Conservation (phyloP, 345 rosid genomes). For the Melaleuca quinquenervia region DNA sequence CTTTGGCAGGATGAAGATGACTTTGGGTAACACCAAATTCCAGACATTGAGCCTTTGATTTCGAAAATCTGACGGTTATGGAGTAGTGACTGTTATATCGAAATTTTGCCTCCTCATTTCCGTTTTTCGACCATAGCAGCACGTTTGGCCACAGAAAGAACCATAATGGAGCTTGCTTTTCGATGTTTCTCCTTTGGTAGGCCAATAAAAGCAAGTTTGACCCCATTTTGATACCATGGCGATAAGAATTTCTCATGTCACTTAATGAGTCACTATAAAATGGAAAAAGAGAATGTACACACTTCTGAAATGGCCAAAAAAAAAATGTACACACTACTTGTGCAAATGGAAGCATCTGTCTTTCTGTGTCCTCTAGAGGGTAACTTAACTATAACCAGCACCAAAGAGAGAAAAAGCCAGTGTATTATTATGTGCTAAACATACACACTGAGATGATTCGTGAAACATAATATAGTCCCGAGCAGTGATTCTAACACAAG, state of each 20-base stretch:
- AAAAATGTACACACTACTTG: not conserved
- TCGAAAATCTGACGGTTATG: no score
- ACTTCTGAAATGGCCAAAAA: not conserved
- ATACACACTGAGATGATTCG: not conserved
- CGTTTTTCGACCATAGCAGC: not conserved
- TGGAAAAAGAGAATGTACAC: not conserved
- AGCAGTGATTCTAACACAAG: not conserved
- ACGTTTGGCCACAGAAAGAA: not conserved
- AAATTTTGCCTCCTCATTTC: not conserved
- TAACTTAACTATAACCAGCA: not conserved
- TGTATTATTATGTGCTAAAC: not conserved
- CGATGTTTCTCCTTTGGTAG: not conserved
- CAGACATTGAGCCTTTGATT: not conserved
- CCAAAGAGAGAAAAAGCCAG: not conserved
- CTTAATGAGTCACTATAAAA: not conserved
- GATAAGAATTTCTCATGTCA: not conserved
- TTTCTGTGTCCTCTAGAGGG: not conserved
- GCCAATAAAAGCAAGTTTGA: not conserved
- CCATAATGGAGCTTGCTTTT: not conserved
- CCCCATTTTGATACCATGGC: not conserved
- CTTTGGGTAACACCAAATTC: not conserved
- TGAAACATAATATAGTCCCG: not conserved
- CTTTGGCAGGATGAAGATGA: not conserved
- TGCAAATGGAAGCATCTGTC: not conserved
- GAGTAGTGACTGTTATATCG: no score